A percentile compares a stretch with the other conserved stretches of the same genome.
Conservation (phyloP, 2,329 filamentous ascomycete species). For the Chaetomium sp. region DNA sequence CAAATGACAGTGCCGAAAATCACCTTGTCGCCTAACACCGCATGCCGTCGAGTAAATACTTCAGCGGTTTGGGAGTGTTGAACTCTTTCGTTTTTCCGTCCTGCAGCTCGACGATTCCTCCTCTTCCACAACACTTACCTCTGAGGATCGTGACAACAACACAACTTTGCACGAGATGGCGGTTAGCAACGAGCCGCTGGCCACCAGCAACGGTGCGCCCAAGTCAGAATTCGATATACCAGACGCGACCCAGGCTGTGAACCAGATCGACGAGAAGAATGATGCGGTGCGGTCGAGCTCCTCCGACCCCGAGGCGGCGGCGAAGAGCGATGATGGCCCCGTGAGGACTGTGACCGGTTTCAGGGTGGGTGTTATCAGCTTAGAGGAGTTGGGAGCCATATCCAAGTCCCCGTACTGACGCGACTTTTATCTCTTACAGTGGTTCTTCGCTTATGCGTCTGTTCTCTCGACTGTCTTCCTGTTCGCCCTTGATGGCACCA, state of each 20-base stretch:
- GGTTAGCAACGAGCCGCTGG: neutral
- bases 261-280: neutral
- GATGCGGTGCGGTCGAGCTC: neutral
- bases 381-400: neutral
- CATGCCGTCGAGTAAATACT: neutral
- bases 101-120: neutral
- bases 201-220: neutral
- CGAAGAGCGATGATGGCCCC: neutral
- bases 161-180: neutral
- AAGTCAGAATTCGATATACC: neutral
- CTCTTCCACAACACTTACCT: neutral
- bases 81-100: neutral
- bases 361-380: neutral
- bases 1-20: neutral
- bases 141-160: neutral
- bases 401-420: neutral
- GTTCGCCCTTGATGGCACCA: constrained; percentile 1
- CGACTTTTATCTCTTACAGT: neutral
- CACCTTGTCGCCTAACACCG: neutral
- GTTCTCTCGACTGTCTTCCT: neutral
- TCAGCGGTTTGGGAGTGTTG: neutral
- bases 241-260: neutral
- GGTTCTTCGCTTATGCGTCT: neutral
- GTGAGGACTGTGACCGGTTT: neutral
- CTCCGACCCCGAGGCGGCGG: neutral